Base-by-base conservation (phyloP, 2,329 filamentous ascomycete genomes). In the Calonectria pauciramosa region DNA sequence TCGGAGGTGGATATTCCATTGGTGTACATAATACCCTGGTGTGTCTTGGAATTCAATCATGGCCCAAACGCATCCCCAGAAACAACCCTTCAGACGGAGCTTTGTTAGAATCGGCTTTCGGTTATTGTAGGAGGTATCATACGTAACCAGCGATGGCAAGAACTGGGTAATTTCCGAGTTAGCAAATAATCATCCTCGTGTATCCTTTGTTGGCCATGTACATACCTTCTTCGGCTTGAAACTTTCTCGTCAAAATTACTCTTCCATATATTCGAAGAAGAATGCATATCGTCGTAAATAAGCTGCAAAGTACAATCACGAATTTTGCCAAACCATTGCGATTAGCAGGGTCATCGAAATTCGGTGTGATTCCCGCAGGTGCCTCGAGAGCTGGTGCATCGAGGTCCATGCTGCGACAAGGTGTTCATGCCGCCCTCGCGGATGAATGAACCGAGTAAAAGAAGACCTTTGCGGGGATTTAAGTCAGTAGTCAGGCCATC, bases 21-120 rank as follows among this genome's bases (percentile, higher is more conserved):
- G 54, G 23, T 60, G 54, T 16, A 60, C 54, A 23, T 38, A 60
- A 20, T 60, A 60, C 5, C 54, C 54, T 18, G 54, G 54, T 2
- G 54, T 34, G 11, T 38, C 54, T 60, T 60, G 54, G 13, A 38
- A 60, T 60, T 60, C 54, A 16, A 60, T 60, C 54, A 60, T 60
- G 5, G 54, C 54, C 54, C 54, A 60, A 34, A 60, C 32, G 7
- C 54, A 60, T 32, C 54, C 54, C 54, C 54, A 60, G n/a, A 60
- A 60, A 38, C 54, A 60, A 38, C 54, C 54, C 54, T 60, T 36
- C 11, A 7, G 18, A 38, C 20, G 13, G 4, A 36, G 9, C n/a
- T 36, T 7, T 23, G 32, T 60, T 38, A 60, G 54, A 60, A 60
- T 60, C 10, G n/a, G 11, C 23, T 23, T 36, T 60, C 4, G 14